Base-by-base conservation (phyloP, 192 early-diverging fungal species). In the Coemansia sp. region DNA sequence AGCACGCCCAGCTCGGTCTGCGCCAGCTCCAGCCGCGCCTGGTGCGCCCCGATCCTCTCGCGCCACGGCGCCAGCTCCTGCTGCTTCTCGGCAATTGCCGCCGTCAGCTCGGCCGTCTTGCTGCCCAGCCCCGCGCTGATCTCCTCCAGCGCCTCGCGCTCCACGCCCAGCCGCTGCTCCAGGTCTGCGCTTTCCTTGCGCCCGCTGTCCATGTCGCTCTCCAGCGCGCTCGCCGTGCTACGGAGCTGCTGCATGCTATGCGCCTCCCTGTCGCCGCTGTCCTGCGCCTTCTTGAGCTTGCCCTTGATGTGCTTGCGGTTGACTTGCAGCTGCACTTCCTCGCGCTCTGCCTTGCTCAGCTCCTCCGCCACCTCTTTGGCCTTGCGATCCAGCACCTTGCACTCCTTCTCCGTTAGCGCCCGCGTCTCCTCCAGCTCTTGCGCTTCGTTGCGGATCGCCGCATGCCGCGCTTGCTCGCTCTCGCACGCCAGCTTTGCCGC, bases 291-390 rank as follows among this genome's bases (percentile, higher is more conserved):
- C 67, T 96, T 94, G 63, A 86, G 82, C 69, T 97, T 94, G 51
- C 74, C 84, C 29, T 76, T 85, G 65, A 93, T 70, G 82, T 95
- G 90, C 68, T 96, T 93, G 74, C 90, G 90, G 66, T 88, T 93
- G 74, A 95, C 95, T 64, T 90, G 89, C 57, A 94, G 74, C 72
- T 95, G 90, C 23, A 98, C 91, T 70, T 95, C 91, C 37, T 90
- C 86, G 53, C 87, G 87, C 80, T 95, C 94, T 50, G 89, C 88
- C 68, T 80, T 86, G 12, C 88, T 81, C 15, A 92, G 80, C 63
- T 93, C 84, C 51, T 83, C 82, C 10, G 72, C 37, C 32, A 88
- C 85, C 38, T 86, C 85, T 39, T 84, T 78, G 3, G 87, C 84
- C 64, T 89, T 84, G 67, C 78, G 84, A 23, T 87, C 87, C 5